Evolutionary conservation across 345 rosid species (phyloP).

Genomic region (Euphorbia pulcherrima): DNA sequence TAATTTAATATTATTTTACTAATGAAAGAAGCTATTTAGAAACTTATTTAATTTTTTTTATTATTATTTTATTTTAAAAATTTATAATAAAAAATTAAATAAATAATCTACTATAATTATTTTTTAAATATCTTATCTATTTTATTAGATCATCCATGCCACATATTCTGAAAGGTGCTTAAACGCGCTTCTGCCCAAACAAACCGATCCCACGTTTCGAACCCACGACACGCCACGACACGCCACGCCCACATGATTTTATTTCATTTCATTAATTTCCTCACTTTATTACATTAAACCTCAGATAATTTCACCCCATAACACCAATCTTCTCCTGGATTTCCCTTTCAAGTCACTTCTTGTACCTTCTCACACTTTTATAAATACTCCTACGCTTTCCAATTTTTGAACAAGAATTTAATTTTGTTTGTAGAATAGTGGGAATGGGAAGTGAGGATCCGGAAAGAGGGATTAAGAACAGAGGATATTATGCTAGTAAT

Average conservation of each 20-base stretch:
- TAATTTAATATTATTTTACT: too few species aligned
- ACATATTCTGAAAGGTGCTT: too few species aligned
- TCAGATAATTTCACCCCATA: background rate
- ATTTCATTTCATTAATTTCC: background rate
- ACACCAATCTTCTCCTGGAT: too few species aligned
- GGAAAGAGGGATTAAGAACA: slow-evolving; percentile 49
- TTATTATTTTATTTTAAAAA: too few species aligned
- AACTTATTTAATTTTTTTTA: too few species aligned
- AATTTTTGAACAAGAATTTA: background rate
- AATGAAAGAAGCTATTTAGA: too few species aligned
- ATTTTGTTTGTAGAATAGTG: background rate
- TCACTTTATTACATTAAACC: background rate
- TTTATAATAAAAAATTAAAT: too few species aligned
- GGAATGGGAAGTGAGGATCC: slow-evolving; percentile 60
- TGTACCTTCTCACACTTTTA: background rate
- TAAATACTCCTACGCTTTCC: background rate
- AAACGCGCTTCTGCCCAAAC: too few species aligned
- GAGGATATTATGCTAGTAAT: slow-evolving; percentile 21
- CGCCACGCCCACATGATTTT: background rate
- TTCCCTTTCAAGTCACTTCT: slow-evolving; percentile 17
- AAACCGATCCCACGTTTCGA: slow-evolving; percentile 4
- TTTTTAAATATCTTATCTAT: too few species aligned
- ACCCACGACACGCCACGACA: background rate
- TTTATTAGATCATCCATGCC: too few species aligned
- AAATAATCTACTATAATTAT: too few species aligned